These are phyloP conservation scores for Fusarium sublunatum DNA, from an alignment of 2,329 filamentous ascomycete genomes.

Conservation along the genomic window DNA sequence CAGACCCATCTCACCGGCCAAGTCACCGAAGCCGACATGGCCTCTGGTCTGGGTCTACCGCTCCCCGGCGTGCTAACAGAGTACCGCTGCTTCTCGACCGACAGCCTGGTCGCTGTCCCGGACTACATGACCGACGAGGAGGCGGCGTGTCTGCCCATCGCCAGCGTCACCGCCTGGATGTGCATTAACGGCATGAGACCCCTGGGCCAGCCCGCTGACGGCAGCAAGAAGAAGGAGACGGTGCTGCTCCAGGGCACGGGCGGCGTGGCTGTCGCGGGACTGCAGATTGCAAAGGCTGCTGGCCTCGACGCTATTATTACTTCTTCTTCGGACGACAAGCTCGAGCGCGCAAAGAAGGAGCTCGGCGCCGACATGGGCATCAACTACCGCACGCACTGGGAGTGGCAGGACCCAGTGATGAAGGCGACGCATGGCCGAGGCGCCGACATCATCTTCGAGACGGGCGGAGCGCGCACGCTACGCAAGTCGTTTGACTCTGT, in stretches of 20 bases:
- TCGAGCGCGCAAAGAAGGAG: conserved; percentile 56
- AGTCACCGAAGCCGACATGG: conserved; percentile 65
- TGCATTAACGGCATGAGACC: conserved; percentile 70
- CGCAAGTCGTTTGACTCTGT: conserved; percentile 64
- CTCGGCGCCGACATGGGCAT: conserved; percentile 65
- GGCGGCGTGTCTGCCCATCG: conserved; percentile 70
- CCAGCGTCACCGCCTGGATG: conserved; percentile 74
- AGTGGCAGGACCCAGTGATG: conserved; percentile 63
- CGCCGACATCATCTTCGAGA: conserved; percentile 67
- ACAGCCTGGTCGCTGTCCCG: conserved; percentile 67
- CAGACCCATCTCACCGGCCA: conserved; percentile 69
- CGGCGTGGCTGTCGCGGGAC: conserved; percentile 62
- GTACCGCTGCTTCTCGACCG: conserved; percentile 68
- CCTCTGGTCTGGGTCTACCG: conserved; percentile 69
- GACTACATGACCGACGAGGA: conserved; percentile 69
- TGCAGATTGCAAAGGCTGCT: conserved; percentile 65
- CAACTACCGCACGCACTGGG: conserved; percentile 64
- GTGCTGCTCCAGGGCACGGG: conserved; percentile 67
- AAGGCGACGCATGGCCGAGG: conserved; percentile 58
- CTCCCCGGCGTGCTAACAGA: conserved; percentile 67
- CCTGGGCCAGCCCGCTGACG: conserved; percentile 57
- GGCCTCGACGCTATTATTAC: conserved; percentile 65
- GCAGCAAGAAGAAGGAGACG: conserved; percentile 41
- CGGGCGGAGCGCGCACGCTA: conserved; percentile 64
- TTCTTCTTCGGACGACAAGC: conserved; percentile 64